These are phyloP conservation scores for Citrus inodora DNA, from an alignment of 345 rosid genomes.

Conservation along the genomic window DNA sequence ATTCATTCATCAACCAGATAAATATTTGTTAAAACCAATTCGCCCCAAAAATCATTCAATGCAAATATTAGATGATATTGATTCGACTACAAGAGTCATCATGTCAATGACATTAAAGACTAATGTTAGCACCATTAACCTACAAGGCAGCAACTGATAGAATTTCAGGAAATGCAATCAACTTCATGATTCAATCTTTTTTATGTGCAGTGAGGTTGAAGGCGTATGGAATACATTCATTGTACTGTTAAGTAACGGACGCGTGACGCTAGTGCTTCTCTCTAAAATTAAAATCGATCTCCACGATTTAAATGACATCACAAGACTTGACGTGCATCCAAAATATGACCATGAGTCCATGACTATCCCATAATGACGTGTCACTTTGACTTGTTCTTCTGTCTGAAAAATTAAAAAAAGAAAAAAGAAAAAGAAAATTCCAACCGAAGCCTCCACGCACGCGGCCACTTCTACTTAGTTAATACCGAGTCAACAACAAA, in stretches of 20 bases:
- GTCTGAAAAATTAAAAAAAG: neutral
- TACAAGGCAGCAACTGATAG: no score
- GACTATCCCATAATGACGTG: slow-evolving; percentile 26
- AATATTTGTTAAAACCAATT: no score
- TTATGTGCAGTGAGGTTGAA: no score
- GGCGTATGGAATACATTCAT: no score
- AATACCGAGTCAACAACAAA: neutral
- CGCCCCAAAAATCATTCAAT: no score
- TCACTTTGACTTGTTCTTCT: slow-evolving; percentile 32
- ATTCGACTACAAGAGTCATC: no score
- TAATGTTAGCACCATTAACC: no score
- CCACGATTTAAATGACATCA: slow-evolving; percentile 25
- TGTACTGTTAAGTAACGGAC: neutral
- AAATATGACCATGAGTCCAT: neutral
- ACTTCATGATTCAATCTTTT: no score
- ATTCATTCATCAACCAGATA: no score
- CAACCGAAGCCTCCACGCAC: neutral
- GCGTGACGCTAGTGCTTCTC: neutral
- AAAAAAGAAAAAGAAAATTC: neutral
- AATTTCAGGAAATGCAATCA: no score
- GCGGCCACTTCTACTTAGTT: neutral
- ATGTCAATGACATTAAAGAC: no score
- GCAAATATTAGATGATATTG: no score
- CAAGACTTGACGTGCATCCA: slow-evolving; percentile 26
- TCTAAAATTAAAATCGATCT: neutral